These are phyloP conservation scores for Orbilia ellipsospora DNA, from an alignment of 2,329 filamentous ascomycete genomes.

Conservation along the genomic window DNA sequence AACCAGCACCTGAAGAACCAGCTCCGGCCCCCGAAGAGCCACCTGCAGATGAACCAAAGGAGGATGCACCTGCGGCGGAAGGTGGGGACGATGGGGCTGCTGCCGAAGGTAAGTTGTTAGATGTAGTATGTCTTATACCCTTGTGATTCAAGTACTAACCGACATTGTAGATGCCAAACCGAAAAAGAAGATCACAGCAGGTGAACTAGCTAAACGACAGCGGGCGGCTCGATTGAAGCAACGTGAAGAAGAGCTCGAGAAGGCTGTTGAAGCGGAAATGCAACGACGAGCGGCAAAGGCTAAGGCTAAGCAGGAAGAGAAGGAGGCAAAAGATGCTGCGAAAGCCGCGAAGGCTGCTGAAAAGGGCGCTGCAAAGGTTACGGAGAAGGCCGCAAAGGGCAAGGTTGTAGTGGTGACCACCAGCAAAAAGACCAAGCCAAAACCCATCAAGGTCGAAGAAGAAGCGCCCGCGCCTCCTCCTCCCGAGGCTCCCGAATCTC, in stretches of 20 bases:
- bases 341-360: constrained; percentile 42
- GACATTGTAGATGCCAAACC: constrained; percentile 27
- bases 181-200: constrained; percentile 55
- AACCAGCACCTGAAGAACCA: constrained; percentile 12
- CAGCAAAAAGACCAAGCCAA: constrained; percentile 28
- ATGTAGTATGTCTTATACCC: neutral
- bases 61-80: constrained; percentile 23
- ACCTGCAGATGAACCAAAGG: constrained; percentile 16
- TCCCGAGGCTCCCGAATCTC: constrained; percentile 24
- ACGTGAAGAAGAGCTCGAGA: constrained; percentile 34
- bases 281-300: constrained; percentile 36
- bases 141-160: neutral
- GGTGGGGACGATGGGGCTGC: constrained; percentile 24
- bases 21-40: constrained; percentile 32
- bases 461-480: constrained; percentile 2
- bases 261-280: constrained; percentile 42
- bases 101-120: constrained; percentile 21
- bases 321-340: constrained; percentile 39
- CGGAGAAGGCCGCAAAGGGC: constrained; percentile 18
- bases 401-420: constrained; percentile 15
- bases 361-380: constrained; percentile 23
- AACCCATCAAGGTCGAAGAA: constrained; percentile 29
- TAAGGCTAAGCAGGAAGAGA: constrained; percentile 49
- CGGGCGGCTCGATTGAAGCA: constrained; percentile 35
- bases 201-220: constrained; percentile 45